Percentiles rank a stretch among this genome's conserved stretches.
These are phyloP conservation scores for Astragalus glycyphyllos DNA, from an alignment of 306 rosid genomes.

Conservation along the genomic window DNA sequence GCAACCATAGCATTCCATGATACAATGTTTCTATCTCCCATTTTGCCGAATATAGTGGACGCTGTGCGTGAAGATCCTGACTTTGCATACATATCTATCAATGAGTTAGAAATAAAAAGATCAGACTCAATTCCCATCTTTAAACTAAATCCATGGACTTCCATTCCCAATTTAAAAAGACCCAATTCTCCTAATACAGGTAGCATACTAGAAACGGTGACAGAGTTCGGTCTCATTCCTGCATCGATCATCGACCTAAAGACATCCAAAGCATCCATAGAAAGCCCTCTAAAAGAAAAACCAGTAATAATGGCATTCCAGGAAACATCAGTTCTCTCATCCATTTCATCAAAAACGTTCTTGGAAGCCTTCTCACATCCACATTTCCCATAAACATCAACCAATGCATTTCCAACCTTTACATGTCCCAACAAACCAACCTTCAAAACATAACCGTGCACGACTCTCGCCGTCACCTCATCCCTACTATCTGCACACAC, in stretches of 20 bases:
- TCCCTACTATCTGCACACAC: conserved; percentile 66
- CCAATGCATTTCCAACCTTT: conserved; percentile 68
- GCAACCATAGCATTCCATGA: conserved; percentile 96
- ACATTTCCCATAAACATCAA: conserved; percentile 88
- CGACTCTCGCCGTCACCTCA: conserved; percentile 53
- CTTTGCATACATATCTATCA: conserved; percentile 86
- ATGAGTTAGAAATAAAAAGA: conserved; percentile 69
- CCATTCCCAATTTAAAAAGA: conserved; percentile 59
- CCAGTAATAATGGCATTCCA: conserved; percentile 83
- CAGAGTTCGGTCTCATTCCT: conserved; percentile 65
- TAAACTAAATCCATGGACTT: conserved; percentile 74
- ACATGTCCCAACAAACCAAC: conserved; percentile 67
- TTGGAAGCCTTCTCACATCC: conserved; percentile 61
- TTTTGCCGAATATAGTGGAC: conserved; percentile 58
- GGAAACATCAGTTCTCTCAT: conserved; percentile 74
- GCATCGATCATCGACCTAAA: conserved; percentile 68
- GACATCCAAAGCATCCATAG: conserved; percentile 54
- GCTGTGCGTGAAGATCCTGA: conserved; percentile 64
- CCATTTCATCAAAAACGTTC: conserved; percentile 73
- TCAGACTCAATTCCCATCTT: conserved; percentile 66
- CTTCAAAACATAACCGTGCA: conserved; percentile 77
- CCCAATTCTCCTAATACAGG: conserved; percentile 76
- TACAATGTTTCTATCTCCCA: conserved; percentile 66
- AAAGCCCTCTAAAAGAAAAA: conserved; percentile 61
- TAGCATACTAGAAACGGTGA: conserved; percentile 74